Base-by-base conservation (phyloP, 169 alveolate genomes). In the Eimeria maxima region DNA sequence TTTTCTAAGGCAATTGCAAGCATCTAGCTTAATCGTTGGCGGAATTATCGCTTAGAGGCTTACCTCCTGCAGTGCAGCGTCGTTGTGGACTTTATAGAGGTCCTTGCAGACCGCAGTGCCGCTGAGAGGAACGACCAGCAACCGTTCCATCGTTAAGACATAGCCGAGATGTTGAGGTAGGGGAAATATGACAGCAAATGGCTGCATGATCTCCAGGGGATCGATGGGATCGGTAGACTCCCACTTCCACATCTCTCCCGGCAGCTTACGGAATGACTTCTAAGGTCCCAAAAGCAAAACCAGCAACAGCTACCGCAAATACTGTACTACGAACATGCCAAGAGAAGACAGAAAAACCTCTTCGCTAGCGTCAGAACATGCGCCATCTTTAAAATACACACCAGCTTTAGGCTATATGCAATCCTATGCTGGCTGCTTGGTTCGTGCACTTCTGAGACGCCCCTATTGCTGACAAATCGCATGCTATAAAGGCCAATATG, bases 121-220 rank as follows among this genome's bases (percentile, higher is more conserved):
- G 65, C 57, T 33, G 57, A 80, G 90, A 55, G 96, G 88, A 16
- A 60, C 89, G 42, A 80, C 94, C 63, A 94, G 69, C 55, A 44
- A 47, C 33, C 96, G 92, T 87, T 93, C 93, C 60, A 80, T 60
- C 53, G 96, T 42, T 24, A 80, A 47, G 63, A 63, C 71, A 71
- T 78, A 93, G 67, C 96, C 96, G 76, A 93, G 83, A 47, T 93
- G 96, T n/a, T 55, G 33, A 27, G 96, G 96, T 44, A 93, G 93
- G 60, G 96, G 96, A 22, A 80, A 47, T 27, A 57, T 63, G 45
- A 93, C 55, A 45, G 88, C 83, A 44, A 91, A 91, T 33, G 95
- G 95, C 80, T 14, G 47, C 67, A 4, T n/a, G 2, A 57, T 67
- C 60, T 18, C 57, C 44, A 91, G 50, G 44, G 89, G 91, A 18